A percentile compares a stretch with the other conserved stretches of the same genome.
phyloP scores from a whole-genome alignment of 768 basidiomycete genomes.

The Ephemerocybe angulata region DNA sequence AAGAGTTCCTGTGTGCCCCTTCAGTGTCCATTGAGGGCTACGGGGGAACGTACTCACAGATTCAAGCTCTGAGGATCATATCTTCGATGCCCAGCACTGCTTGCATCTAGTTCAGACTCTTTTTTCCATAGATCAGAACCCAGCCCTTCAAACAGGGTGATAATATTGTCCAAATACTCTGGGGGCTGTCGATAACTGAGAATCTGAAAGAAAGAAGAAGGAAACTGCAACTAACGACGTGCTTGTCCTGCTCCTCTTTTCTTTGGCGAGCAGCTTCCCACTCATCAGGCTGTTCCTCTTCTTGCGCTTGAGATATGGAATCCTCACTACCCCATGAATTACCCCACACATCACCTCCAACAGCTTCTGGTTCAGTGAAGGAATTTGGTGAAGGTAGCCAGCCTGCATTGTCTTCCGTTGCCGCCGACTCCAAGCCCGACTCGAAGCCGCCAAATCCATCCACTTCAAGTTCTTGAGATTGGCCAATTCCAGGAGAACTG shows the following conservation, averaged over 20 bases:
- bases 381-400: conserved; percentile 30
- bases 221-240: conserved; percentile 52
- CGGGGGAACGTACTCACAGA: neutral
- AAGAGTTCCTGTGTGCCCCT: conserved; percentile 31
- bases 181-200: conserved; percentile 50
- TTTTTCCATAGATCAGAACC: conserved; percentile 52
- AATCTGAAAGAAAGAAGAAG: conserved; percentile 17
- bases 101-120: neutral
- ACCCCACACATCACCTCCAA: conserved; percentile 36
- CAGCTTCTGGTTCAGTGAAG: conserved; percentile 16
- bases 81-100: conserved; percentile 29
- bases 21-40: neutral
- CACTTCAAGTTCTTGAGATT: conserved; percentile 30
- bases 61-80: conserved; percentile 53
- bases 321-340: conserved; percentile 36
- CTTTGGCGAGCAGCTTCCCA: conserved; percentile 62
- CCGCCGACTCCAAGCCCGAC: conserved; percentile 34
- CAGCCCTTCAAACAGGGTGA: conserved; percentile 51
- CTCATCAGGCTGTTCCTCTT: conserved; percentile 47
- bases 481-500: neutral
- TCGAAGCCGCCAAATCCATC: conserved; percentile 62
- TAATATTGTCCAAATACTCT: conserved; percentile 55
- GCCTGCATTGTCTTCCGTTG: conserved; percentile 26
- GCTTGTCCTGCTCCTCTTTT: conserved; percentile 56
- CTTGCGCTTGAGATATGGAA: conserved; percentile 14